Percentiles rank a stretch among this genome's conserved stretches.
Conservation (phyloP, 768 basidiomycete species). For the Exsudoporus frostii region DNA sequence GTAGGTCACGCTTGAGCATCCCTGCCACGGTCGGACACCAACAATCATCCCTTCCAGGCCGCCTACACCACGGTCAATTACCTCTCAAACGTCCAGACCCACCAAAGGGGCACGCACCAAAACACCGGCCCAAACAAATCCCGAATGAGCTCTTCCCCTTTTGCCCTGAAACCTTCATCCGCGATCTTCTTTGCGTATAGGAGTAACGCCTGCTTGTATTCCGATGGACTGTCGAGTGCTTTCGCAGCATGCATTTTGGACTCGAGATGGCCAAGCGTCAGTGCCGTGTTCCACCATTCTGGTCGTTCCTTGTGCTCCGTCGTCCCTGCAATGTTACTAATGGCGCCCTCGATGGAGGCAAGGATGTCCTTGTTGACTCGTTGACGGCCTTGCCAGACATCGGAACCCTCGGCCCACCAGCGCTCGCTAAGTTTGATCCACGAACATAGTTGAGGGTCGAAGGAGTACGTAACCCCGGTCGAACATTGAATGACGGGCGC, state of each 20-base stretch:
- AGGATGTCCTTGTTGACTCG: constrained; percentile 54
- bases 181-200: constrained; percentile 82
- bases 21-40: constrained; percentile 75
- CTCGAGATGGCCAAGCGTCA: constrained; percentile 89
- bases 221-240: constrained; percentile 74
- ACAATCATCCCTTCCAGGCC: constrained; percentile 55
- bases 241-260: constrained; percentile 71
- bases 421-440: constrained; percentile 78
- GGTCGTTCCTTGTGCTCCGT: constrained; percentile 51
- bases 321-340: constrained; percentile 40
- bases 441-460: constrained; percentile 59
- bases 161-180: constrained; percentile 83
- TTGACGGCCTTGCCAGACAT: constrained; percentile 76
- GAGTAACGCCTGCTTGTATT: constrained; percentile 75
- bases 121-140: constrained; percentile 90
- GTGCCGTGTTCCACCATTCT: constrained; percentile 77
- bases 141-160: constrained; percentile 88
- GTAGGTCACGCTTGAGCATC: constrained; percentile 73
- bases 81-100: neutral
- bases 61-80: constrained; percentile 39
- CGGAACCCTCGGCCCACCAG: constrained; percentile 85
- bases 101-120: constrained; percentile 52
- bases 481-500: constrained; percentile 74
- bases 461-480: constrained; percentile 75
- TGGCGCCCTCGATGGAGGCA: constrained; percentile 49